Conservation (phyloP, 1,284 basidiomycete genomes). For the Entoloma clypeatum region DNA sequence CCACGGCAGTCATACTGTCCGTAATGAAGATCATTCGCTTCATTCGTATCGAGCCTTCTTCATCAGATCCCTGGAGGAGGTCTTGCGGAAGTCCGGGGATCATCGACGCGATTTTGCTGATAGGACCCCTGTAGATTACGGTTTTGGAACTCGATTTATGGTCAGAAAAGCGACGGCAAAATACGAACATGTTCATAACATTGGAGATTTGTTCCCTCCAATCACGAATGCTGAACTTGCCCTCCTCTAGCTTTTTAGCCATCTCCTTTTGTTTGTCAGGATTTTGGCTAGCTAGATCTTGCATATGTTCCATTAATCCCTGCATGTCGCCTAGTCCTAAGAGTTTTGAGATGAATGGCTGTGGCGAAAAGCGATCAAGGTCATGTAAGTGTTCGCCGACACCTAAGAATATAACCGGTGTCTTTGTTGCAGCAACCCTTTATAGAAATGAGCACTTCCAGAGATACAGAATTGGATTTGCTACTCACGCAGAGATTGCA, state of each 20-base stretch:
- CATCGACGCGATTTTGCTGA: conserved; percentile 98
- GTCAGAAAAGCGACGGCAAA: not conserved
- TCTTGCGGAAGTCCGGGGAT: conserved; percentile 94
- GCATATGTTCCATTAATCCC: conserved; percentile 97
- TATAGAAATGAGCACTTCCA: conserved; percentile 12
- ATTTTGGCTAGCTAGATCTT: conserved; percentile 88
- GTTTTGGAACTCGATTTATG: conserved; percentile 4
- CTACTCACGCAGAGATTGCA: conserved; percentile 92
- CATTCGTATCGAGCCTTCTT: conserved; percentile 88
- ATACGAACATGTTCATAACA: conserved; percentile 91
- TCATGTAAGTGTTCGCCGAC: conserved; percentile 97
- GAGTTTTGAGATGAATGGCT: conserved; percentile 97
- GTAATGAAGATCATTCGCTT: conserved; percentile 99
- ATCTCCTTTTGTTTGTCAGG: conserved; percentile 98
- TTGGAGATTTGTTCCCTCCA: conserved; percentile 98
- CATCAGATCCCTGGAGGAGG: conserved; percentile 85
- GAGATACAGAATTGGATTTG: conserved; percentile 1
- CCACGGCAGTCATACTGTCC: conserved; percentile 92
- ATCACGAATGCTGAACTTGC: conserved; percentile 94
- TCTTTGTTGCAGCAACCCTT: conserved; percentile 96
- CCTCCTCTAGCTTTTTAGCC: conserved; percentile 97
- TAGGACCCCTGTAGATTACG: conserved; percentile 91
- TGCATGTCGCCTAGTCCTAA: conserved; percentile 95
- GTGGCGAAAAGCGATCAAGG: conserved; percentile 92
- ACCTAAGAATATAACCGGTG: conserved; percentile 98